These are phyloP conservation scores for Candida easanensis DNA, from an alignment of 805 yeast genomes.

Conservation along the genomic window DNA sequence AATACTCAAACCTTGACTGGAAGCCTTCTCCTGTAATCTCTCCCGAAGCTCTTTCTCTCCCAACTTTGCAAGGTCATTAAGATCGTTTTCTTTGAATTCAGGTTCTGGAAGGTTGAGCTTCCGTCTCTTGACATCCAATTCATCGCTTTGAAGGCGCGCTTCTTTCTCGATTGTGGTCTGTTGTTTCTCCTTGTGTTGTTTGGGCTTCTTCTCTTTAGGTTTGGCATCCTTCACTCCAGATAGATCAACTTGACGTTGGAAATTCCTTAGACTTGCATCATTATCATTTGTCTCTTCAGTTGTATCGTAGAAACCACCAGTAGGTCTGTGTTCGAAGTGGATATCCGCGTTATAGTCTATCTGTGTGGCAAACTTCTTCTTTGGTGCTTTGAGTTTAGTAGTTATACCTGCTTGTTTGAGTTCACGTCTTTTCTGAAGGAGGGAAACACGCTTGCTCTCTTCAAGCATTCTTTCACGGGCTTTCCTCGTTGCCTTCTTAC, in stretches of 20 bases:
- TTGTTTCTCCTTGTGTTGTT: slow-evolving; percentile 27
- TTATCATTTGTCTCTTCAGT: slow-evolving; percentile 52
- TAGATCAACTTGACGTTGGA: slow-evolving; percentile 41
- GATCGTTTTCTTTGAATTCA: slow-evolving; percentile 21
- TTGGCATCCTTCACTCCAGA: slow-evolving; percentile 41
- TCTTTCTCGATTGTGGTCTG: slow-evolving; percentile 20
- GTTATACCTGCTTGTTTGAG: slow-evolving; percentile 76
- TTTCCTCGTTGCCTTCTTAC: slow-evolving; percentile 90
- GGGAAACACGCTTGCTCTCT: slow-evolving; percentile 72
- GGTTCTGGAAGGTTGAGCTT: slow-evolving; percentile 36
- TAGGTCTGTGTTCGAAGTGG: slow-evolving; percentile 72
- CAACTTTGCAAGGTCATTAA: slow-evolving; percentile 15
- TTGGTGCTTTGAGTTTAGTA: slow-evolving; percentile 45
- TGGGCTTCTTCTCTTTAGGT: slow-evolving; percentile 31
- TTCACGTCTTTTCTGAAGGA: slow-evolving; percentile 76
- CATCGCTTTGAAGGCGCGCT: slow-evolving; percentile 9
- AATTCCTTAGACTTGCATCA: slow-evolving; percentile 35
- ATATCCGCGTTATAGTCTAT: slow-evolving; percentile 84
- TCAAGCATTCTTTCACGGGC: slow-evolving; percentile 80
- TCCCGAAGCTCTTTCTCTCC: slow-evolving; percentile 13
- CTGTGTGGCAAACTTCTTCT: slow-evolving; percentile 53
- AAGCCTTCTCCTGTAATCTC: slow-evolving; percentile 8
- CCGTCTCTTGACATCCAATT: slow-evolving; percentile 14
- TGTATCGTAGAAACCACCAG: slow-evolving; percentile 66
- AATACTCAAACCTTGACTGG: slow-evolving; percentile 5